Base-by-base conservation (phyloP, 371 early-diverging fungal genomes). In the Syncephalis plumigaleata region DNA sequence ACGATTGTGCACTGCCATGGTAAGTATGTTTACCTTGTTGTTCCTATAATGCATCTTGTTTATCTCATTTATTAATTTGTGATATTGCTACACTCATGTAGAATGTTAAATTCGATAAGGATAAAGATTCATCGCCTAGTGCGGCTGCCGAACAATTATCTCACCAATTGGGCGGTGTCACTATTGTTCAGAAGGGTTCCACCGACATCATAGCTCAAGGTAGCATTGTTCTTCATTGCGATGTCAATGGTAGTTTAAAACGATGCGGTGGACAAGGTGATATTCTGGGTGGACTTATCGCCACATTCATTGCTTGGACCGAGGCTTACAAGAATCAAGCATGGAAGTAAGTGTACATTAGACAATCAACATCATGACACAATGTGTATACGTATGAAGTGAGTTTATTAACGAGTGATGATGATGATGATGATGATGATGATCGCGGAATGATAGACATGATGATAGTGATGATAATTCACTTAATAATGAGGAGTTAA, bases 261-360 rank as follows among this genome's bases (percentile, higher is more conserved):
- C 70, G 99, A n/a, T 89, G 91, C 56, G 97, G 98, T 13, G 98
- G 99, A 5, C 98, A 95, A 61, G 99, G 99, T 13, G 99, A 98
- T 62, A 67, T 98, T n/a, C 66, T 98, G 20, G 67, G 85, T 15
- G 99, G 99, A 1, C 56, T 79, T 9, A 53, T 92, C 22, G 88
- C 85, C 2, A 71, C 93, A 9, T 91, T 93, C 43, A 46, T 93
- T 37, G 86, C 86, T 0, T 96, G 93, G 93, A 78, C 77, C 16
- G 67, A 71, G 25, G 63, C 59, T 3, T 81, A 81, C 52, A 60
- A 77, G 40, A 67, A 66, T 26, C 62, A 65, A 18, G 56, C 65
- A 16, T 81, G 81, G 75, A 54, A 66, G 66, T 75, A 75, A 59
- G 59, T 54, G 8, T 42, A 50, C 3, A 16, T 39, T 1, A 47